These are phyloP conservation scores for Poterioochromonas sp. DNA, from an alignment of 352 stramenopile genomes.

Conservation along the genomic window DNA sequence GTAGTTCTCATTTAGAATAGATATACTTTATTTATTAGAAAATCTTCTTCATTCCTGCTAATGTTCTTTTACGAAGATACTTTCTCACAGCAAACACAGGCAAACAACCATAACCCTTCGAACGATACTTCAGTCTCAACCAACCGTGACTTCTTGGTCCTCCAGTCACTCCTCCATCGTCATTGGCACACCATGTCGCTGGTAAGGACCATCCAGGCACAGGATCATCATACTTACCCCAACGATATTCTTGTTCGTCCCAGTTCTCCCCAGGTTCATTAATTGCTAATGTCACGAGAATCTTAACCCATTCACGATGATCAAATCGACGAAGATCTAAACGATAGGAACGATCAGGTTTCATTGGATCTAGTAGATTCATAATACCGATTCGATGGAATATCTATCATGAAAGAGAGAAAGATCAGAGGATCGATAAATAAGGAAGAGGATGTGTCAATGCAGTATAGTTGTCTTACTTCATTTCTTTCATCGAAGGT, in stretches of 20 bases:
- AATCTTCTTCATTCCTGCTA: slow-evolving; percentile 24
- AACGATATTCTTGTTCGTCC: slow-evolving; percentile 24
- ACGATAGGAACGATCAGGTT: slow-evolving; percentile 23
- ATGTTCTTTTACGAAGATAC: slow-evolving; percentile 17
- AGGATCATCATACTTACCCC: slow-evolving; percentile 24
- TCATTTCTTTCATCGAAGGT: slow-evolving; percentile 23
- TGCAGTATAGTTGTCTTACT: too few relatives aligned
- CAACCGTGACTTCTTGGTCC: slow-evolving; percentile 20
- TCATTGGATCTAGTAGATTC: slow-evolving; percentile 32
- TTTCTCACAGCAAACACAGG: not conserved
- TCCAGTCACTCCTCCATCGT: not conserved
- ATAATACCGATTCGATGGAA: slow-evolving; percentile 31
- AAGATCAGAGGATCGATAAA: too few relatives aligned
- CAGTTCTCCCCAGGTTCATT: slow-evolving; percentile 31
- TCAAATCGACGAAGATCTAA: slow-evolving; percentile 32
- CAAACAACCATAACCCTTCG: slow-evolving; percentile 9
- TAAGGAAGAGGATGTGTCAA: too few relatives aligned
- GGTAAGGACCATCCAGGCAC: slow-evolving; percentile 31
- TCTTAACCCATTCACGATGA: slow-evolving; percentile 32
- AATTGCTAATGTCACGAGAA: slow-evolving; percentile 23
- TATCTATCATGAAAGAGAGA: too few relatives aligned
- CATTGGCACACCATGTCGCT: not conserved
- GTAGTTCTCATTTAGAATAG: too few relatives aligned
- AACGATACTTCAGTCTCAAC: slow-evolving; percentile 16
- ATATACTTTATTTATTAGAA: too few relatives aligned